A percentile compares a stretch with the other conserved stretches of the same genome.
Evolutionary conservation across 2,329 filamentous ascomycete genomes (phyloP).

Genomic region (Nothophoma quercina): DNA sequence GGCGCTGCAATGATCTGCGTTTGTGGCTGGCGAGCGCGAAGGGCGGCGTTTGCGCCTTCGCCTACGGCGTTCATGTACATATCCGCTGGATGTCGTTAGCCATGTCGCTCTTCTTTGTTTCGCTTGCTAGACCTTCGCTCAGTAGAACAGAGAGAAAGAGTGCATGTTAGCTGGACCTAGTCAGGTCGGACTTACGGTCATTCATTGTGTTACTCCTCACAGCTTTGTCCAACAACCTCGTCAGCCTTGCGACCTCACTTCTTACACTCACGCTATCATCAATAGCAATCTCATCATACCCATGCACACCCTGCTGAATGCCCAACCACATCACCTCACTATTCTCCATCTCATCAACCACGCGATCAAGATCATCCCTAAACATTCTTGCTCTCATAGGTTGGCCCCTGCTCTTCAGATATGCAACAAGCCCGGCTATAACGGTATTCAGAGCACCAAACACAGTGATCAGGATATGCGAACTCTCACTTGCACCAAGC

Average conservation of each 20-base stretch:
- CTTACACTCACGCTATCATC: conserved; percentile 51
- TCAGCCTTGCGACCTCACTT: conserved; percentile 30
- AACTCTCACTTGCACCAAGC: conserved; percentile 46
- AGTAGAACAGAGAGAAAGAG: too few species aligned
- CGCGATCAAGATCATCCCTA: conserved; percentile 51
- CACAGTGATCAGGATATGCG: conserved; percentile 49
- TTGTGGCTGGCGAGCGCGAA: conserved; percentile 15
- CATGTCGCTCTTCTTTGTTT: neutral
- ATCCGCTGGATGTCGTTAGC: conserved; percentile 7
- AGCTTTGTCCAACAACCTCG: conserved; percentile 28
- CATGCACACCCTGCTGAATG: conserved; percentile 52
- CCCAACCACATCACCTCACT: conserved; percentile 54
- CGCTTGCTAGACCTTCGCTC: neutral
- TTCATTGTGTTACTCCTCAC: conserved; percentile 32
- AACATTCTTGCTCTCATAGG: conserved; percentile 53
- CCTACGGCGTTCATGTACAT: conserved; percentile 23
- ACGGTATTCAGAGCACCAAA: conserved; percentile 53
- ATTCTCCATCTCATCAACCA: conserved; percentile 53
- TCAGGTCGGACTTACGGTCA: conserved; percentile 32
- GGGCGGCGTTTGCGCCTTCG: conserved; percentile 18
- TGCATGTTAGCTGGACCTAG: too few species aligned
- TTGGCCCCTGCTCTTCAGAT: conserved; percentile 51
- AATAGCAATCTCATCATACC: conserved; percentile 56
- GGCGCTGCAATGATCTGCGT: conserved; percentile 5
- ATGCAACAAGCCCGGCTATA: conserved; percentile 52